Base-by-base conservation (phyloP, 2,329 filamentous ascomycete genomes). In the Chrysosporium queenslandicum region DNA sequence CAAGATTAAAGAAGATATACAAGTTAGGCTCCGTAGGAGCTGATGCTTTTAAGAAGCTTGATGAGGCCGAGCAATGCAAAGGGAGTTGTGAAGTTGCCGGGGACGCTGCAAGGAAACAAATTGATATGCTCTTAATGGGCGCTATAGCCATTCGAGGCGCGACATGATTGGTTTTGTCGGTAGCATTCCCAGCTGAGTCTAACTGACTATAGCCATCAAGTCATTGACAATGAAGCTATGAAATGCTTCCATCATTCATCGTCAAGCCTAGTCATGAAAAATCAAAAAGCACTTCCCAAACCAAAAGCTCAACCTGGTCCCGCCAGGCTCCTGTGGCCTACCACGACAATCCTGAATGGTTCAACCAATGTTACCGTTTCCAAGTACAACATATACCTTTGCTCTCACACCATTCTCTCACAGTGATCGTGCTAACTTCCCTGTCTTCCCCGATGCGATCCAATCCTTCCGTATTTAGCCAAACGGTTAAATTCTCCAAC, bases 371-470 rank as follows among this genome's bases (percentile, higher is more conserved):
- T 18, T 16, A 12, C 14, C 79, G 77, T 60, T 76, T 82, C 82
- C 81, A 87, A 29, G 89, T 73, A 67, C 89, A 95, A 62, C 89
- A 94, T 8, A 97, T 75, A 42, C 90, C 89, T 66, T 85, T 85
- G 37, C 80, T 81, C 68, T 95, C 87, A 63, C 91, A 96, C 91
- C 91, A 97, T 61, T 78, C 80, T 74, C 92, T 89, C 16, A 94
- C 85, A 63, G 86, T 81, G 27, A 66, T 72, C 0, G 79, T 71
- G 5, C 73, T 74, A 8, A 86, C 78, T 63, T 87, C 81, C 7
- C 75, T 76, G 58, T 87, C 83, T 60, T 79, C 85, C 0, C 81
- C 81, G 0, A 81, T 77, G 2, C 74, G 72, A 11, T 75, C 76
- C 41, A 90, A 68, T 21, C 81, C 79, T 11, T 84, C 84, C 2